Evolutionary conservation across 768 basidiomycete species (phyloP), one percentile per base, ranked within the genome.

Genomic region (Collybia sordida): DNA sequence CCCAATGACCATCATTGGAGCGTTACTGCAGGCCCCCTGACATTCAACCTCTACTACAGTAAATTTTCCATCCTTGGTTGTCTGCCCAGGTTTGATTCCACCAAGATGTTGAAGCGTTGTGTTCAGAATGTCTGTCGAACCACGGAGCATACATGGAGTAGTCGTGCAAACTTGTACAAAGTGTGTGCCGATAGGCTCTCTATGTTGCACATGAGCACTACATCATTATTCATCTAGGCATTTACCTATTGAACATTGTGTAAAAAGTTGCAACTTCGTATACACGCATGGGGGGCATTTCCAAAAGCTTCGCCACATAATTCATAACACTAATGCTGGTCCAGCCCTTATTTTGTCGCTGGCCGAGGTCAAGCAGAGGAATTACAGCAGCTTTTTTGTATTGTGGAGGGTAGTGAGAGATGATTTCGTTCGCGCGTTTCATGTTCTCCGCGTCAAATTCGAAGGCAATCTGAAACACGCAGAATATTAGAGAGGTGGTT

Each of bases 201-300:
- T 94, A 52, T 8, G 42, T 43, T 46, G 12, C 2, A 35, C 22
- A 24, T 40, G 36, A 24, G 21, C 9, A 19, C 25, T 21, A 21
- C 0, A 38, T 24, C 14, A 42, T 21, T 12, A 14, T 22, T 19
- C 41, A 15, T 35, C 19, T 17, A 24, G n/a, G 38, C n/a, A 28
- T 81, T 61, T 51, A 92, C 92, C 95, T 83, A 77, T 98, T 99
- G 80, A 98, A 98, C 96, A 99, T 98, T 59, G 97, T 99, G 71
- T 99, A 99, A 74, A 99, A 99, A 12, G 93, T 95, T 15, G 96
- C 96, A 44, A 99, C 97, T 71, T 99, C 97, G 67, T 99, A 99
- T 1, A 98, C 97, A 8, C 97, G 89, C 97, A 99, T 98, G 45
- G 92, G 91, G 8, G 90, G 92, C 82, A 99, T 88, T 61, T 89